A percentile compares a stretch with the other conserved stretches of the same genome.
Evolutionary conservation across 108 stramenopile species (phyloP).

Genomic region (Cylindrotheca closterium): DNA sequence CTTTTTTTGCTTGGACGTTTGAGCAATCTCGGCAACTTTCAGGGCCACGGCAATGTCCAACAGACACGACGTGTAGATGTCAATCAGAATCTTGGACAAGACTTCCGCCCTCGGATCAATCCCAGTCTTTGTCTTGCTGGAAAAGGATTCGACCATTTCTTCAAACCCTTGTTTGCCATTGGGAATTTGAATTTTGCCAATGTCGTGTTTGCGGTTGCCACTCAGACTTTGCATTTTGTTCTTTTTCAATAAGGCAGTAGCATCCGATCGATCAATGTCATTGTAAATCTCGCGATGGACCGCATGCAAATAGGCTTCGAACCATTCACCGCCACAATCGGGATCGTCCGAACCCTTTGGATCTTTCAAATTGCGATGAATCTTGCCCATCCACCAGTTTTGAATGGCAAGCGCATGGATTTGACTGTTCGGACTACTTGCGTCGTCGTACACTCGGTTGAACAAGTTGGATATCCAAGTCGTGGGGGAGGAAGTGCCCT

Average conservation of each 20-base stretch:
- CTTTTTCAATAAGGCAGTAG: conserved; percentile 29
- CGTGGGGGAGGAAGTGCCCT: conserved; percentile 11
- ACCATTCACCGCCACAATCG: conserved; percentile 46
- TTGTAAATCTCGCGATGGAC: conserved; percentile 42
- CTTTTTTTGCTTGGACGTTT: conserved; percentile 19
- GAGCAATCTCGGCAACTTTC: conserved; percentile 34
- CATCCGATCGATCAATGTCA: conserved; percentile 40
- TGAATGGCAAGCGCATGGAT: conserved; percentile 15
- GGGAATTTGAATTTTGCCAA: conserved; percentile 41
- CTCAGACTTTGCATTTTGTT: conserved; percentile 24
- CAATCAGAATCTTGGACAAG: conserved; percentile 44
- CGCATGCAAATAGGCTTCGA: conserved; percentile 35
- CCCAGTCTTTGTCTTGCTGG: neutral
- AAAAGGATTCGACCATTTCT: conserved; percentile 17
- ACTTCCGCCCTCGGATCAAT: conserved; percentile 30
- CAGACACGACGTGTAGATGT: conserved; percentile 37
- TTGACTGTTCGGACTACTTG: neutral
- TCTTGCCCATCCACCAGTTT: conserved; percentile 26
- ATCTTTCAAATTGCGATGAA: conserved; percentile 22
- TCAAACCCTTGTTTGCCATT: conserved; percentile 24
- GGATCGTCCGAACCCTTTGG: conserved; percentile 40
- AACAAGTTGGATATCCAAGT: conserved; percentile 32
- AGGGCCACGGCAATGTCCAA: conserved; percentile 34
- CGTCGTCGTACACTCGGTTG: conserved; percentile 8
- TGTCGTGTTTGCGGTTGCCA: conserved; percentile 28